Evolutionary conservation across 768 basidiomycete species (phyloP), one percentile per base, ranked within the genome.

Genomic region (Mycena belliarum): DNA sequence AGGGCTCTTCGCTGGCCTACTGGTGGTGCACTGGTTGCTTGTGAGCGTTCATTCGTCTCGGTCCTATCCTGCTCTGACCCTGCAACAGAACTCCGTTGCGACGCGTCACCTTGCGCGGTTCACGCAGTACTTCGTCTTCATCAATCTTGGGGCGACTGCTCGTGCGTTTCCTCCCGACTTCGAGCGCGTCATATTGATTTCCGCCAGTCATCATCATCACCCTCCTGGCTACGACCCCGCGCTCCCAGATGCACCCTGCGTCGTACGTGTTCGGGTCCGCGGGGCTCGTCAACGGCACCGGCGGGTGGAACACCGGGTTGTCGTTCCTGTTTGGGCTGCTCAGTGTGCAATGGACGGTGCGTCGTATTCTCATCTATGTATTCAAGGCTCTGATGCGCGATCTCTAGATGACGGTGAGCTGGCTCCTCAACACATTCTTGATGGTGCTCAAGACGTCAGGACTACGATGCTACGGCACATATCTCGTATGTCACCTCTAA

Each of bases 281-380:
- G 5, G 89, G 89, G n/a, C 69, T 91, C 49, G 73, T 84, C 45
- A 96, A 96, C 69, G 82, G 86, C 65, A 88, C 91, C 1, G 90
- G 91, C 26, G 92, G 88, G 57, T 87, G 85, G 82, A 87, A 85
- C 63, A 82, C 79, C 38, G 93, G 93, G 0, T 75, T 95, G 42
- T 87, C 91, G 0, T 93, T 94, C 75, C 75, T 93, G 21, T 87
- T 96, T 63, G 93, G 93, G 24, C 72, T 95, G 49, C 78, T 95
- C 26, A 89, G 86, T 56, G 93, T 95, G 21, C 91, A 93, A 69
- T 93, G 91, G 89, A 91, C 89, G 63, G 87, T 91, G 65, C 32
- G 86, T 74, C 38, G 25, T 28, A 14, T 55, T 25, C 29, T 20
- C 21, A 41, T 16, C 32, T 48, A 23, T 26, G 12, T 26, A 61